Percentiles rank a stretch among this genome's conserved stretches.
Evolutionary conservation across 768 basidiomycete species (phyloP).

Genomic region (Candolleomyces aberdarensis): DNA sequence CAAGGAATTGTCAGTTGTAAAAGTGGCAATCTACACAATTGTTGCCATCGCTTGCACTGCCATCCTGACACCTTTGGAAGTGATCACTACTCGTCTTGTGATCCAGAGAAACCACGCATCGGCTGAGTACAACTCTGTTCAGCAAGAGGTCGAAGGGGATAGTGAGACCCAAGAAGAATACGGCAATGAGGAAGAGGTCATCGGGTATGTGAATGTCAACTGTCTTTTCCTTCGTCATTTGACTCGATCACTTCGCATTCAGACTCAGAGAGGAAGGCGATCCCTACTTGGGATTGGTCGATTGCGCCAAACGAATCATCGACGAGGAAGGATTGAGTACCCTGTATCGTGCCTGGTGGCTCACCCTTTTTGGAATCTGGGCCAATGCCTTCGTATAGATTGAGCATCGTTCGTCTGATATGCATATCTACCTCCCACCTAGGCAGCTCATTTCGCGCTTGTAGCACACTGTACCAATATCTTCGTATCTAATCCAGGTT

Average conservation of each 20-base stretch:
- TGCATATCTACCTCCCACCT: not conserved
- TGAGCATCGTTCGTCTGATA: not conserved
- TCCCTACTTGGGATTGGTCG: constrained; percentile 70
- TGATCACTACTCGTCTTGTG: constrained; percentile 73
- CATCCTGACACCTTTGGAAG: constrained; percentile 74
- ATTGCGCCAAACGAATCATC: constrained; percentile 73
- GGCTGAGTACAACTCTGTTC: constrained; percentile 68
- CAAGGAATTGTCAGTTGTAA: constrained; percentile 45
- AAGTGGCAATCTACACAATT: constrained; percentile 52
- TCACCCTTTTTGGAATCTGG: constrained; percentile 64
- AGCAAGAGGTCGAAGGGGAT: constrained; percentile 71
- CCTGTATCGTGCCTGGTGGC: constrained; percentile 85
- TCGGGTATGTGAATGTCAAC: constrained; percentile 51
- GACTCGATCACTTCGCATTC: constrained; percentile 7
- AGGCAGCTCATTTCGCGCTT: not conserved
- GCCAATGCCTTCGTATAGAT: constrained; percentile 50
- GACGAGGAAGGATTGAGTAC: constrained; percentile 76
- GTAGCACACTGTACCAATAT: not conserved
- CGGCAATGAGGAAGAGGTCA: constrained; percentile 77
- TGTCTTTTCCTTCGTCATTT: not conserved
- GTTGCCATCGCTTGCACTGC: constrained; percentile 54
- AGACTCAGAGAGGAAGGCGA: constrained; percentile 76
- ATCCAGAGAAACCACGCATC: constrained; percentile 84
- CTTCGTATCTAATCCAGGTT: no score
- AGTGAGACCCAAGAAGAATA: constrained; percentile 59